These are phyloP conservation scores for Triticum urartu DNA, from an alignment of 176 grass and related monocot species.

Conservation along the genomic window DNA sequence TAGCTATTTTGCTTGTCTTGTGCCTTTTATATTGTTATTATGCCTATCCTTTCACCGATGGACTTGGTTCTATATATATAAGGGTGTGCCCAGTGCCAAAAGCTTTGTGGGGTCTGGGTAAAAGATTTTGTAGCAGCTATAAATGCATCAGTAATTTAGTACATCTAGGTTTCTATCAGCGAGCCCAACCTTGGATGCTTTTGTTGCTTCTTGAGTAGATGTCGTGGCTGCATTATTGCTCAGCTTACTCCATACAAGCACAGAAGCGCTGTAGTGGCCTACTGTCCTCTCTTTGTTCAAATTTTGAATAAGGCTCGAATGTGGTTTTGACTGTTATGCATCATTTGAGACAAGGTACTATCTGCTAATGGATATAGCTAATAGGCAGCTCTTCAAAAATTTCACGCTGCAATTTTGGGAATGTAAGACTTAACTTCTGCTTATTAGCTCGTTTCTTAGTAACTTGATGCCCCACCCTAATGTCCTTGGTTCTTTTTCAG, in stretches of 20 bases:
- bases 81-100: background rate
- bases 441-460: too few species aligned
- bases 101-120: background rate
- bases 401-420: too few species aligned
- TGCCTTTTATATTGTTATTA: background rate
- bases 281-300: slow-evolving; percentile 1
- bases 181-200: background rate
- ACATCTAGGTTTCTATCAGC: background rate
- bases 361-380: background rate
- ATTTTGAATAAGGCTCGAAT: background rate
- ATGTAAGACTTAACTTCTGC: too few species aligned
- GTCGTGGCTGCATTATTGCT: background rate
- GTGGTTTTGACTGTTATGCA: background rate
- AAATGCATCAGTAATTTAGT: background rate
- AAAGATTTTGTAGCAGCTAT: background rate
- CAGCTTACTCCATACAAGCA: background rate
- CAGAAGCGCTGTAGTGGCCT: background rate
- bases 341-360: background rate
- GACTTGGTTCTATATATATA: background rate
- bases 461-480: background rate
- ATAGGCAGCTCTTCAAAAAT: background rate
- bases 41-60: background rate
- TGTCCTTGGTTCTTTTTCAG: background rate
- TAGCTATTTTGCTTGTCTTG: background rate
- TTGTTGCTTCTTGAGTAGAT: background rate